These are phyloP conservation scores for Cynanchum wilfordii DNA, from an alignment of 257 asterid species.

Conservation along the genomic window DNA sequence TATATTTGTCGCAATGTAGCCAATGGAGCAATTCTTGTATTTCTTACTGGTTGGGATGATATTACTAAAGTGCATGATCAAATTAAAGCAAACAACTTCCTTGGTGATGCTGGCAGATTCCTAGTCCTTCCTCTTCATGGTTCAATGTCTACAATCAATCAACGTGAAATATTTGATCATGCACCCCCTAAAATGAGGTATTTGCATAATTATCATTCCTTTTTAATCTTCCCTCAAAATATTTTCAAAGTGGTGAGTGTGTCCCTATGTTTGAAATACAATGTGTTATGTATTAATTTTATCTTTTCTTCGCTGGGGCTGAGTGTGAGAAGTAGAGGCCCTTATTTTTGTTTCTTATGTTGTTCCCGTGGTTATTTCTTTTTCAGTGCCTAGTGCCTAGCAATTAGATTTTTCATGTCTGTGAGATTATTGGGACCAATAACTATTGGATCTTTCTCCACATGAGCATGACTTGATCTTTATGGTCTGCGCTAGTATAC, in stretches of 20 bases:
- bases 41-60: constrained; percentile 98
- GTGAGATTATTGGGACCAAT: not conserved
- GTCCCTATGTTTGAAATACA: not conserved
- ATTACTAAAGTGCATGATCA: constrained; percentile 82
- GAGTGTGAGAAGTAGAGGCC: not conserved
- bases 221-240: not conserved
- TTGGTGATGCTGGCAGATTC: constrained; percentile 60
- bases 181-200: constrained; percentile 80
- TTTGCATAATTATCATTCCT: constrained; percentile 6
- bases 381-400: not conserved
- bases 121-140: constrained; percentile 91
- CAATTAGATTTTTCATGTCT: not conserved
- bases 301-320: not conserved
- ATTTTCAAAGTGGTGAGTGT: not conserved
- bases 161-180: constrained; percentile 77
- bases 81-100: constrained; percentile 52
- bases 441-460: not conserved
- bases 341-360: not conserved
- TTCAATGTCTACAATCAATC: constrained; percentile 94
- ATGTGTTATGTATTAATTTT: not conserved
- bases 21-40: constrained; percentile 89
- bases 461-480: not conserved
- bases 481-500: not conserved
- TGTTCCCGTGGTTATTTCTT: not conserved
- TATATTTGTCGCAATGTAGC: constrained; percentile 78